Evolutionary conservation across 148 eudicot genomes (phyloP).

Genomic region (Rhododendron vialii): DNA sequence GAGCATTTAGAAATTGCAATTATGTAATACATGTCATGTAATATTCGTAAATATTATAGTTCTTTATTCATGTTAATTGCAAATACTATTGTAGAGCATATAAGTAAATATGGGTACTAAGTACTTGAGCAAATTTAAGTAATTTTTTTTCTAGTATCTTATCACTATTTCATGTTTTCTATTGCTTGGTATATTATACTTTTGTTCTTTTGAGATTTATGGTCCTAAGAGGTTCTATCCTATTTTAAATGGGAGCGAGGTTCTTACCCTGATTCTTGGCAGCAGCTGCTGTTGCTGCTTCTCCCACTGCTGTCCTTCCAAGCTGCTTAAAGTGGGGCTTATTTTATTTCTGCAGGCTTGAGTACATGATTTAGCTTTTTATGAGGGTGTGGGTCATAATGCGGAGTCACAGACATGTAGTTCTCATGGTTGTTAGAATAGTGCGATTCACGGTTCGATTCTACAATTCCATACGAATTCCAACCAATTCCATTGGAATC

Average conservation of each 20-base stretch:
- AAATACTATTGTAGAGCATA: not conserved
- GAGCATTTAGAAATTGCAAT: not conserved
- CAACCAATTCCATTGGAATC: not conserved
- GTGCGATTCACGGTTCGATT: not conserved
- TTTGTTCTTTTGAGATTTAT: not conserved
- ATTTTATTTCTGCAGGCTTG: not conserved
- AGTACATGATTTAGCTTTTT: not conserved
- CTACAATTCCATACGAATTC: not conserved
- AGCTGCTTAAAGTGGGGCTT: not conserved
- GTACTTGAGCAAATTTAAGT: not conserved
- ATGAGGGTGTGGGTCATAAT: not conserved
- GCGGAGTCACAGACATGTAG: not conserved
- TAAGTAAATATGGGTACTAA: not conserved
- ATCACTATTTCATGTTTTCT: not conserved
- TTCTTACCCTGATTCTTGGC: not conserved
- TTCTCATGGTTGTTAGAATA: not conserved
- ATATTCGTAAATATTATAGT: too few species aligned
- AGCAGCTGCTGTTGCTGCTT: not conserved
- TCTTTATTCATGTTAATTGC: not conserved
- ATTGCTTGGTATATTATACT: not conserved
- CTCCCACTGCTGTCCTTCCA: not conserved
- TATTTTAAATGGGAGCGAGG: not conserved
- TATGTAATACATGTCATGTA: not conserved
- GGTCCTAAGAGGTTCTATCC: not conserved
- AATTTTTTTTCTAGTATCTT: too few species aligned